These are phyloP conservation scores for Triticum monococcum DNA, from an alignment of 176 grass and related monocot species.

Conservation along the genomic window DNA sequence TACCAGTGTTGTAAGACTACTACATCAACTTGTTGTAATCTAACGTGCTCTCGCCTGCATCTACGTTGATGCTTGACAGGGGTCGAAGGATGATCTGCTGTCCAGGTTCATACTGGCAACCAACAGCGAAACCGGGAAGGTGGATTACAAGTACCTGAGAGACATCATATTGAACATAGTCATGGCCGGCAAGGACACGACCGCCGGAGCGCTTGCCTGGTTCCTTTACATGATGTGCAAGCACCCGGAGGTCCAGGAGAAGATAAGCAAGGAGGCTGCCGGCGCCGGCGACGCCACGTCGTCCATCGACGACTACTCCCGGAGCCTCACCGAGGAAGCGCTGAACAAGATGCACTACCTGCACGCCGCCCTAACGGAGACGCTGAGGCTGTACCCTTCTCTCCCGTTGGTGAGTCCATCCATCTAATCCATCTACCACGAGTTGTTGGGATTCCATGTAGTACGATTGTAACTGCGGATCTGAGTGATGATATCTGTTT, in stretches of 20 bases:
- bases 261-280: conserved; percentile 25
- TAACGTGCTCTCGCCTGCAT: background rate
- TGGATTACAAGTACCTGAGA: conserved; percentile 48
- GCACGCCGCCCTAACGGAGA: conserved; percentile 42
- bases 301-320: conserved; percentile 34
- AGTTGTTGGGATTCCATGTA: no score
- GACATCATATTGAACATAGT: conserved; percentile 64
- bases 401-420: conserved; percentile 41
- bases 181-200: conserved; percentile 63
- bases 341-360: conserved; percentile 47
- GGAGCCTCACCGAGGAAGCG: conserved; percentile 46
- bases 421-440: no score
- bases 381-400: conserved; percentile 53
- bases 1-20: background rate
- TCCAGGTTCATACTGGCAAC: conserved; percentile 39
- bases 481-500: no score
- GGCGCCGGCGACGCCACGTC: background rate
- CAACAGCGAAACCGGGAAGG: conserved; percentile 13
- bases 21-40: background rate
- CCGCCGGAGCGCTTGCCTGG: conserved; percentile 48
- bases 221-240: conserved; percentile 68
- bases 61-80: background rate
- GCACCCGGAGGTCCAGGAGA: conserved; percentile 48
- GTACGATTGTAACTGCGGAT: no score
- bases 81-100: conserved; percentile 37